These are phyloP conservation scores for Hypericum androsaemum DNA, from an alignment of 345 rosid species.

Conservation along the genomic window DNA sequence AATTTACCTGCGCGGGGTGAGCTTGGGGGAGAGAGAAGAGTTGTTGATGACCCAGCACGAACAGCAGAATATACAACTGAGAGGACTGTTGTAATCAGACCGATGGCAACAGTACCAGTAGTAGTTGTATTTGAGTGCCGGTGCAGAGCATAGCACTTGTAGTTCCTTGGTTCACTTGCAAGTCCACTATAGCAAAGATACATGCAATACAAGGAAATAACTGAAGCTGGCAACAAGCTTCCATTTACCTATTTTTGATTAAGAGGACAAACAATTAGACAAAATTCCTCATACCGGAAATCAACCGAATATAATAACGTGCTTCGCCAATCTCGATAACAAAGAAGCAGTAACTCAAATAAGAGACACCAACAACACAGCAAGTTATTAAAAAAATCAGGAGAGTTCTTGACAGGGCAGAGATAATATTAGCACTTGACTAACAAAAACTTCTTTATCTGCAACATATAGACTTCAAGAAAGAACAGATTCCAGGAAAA, in stretches of 20 bases:
- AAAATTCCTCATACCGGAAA: slow-evolving; percentile 1
- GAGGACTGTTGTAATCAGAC: slow-evolving; percentile 76
- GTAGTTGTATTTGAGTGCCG: slow-evolving; percentile 80
- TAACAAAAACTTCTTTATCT: no score
- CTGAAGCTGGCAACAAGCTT: slow-evolving; percentile 92
- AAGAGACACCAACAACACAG: no score
- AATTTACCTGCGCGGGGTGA: slow-evolving; percentile 83
- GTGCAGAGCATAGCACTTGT: slow-evolving; percentile 92
- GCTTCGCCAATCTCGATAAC: no score
- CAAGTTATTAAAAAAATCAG: no score
- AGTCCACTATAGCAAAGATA: slow-evolving; percentile 96
- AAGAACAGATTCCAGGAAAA: no score
- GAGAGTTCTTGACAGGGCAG: no score
- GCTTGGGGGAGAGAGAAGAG: slow-evolving; percentile 74
- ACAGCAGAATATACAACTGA: slow-evolving; percentile 97
- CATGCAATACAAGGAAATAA: slow-evolving; percentile 84
- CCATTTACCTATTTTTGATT: slow-evolving; percentile 59
- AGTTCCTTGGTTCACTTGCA: slow-evolving; percentile 92
- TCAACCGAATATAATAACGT: not conserved
- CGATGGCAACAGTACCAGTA: slow-evolving; percentile 76
- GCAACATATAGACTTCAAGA: no score
- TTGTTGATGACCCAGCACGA: slow-evolving; percentile 94
- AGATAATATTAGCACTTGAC: no score
- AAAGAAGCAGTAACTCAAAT: not conserved
- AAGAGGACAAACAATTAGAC: slow-evolving; percentile 3